phyloP scores from a whole-genome alignment of 176 grass and related monocot species.

The Olyra latifolia region DNA sequence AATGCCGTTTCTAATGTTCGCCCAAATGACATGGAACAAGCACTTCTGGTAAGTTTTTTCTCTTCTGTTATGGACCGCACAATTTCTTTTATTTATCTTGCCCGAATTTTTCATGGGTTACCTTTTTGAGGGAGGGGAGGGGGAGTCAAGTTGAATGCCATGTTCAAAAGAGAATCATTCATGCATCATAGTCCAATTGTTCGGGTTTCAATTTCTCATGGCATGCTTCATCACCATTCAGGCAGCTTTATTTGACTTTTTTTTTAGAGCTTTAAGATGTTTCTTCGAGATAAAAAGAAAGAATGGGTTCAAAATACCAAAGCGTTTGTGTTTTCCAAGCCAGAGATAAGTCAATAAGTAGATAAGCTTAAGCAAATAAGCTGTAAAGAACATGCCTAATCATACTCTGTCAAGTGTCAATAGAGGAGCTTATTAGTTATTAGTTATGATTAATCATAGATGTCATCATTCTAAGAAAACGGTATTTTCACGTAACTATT shows the following conservation, averaged over 20 bases:
- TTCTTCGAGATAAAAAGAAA: too few relatives aligned
- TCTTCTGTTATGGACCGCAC: not conserved
- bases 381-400: not conserved
- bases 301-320: too few relatives aligned
- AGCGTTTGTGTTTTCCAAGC: too few relatives aligned
- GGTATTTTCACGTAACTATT: not conserved
- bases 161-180: not conserved
- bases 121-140: too few relatives aligned
- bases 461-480: not conserved
- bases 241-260: too few relatives aligned
- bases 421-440: not conserved
- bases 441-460: not conserved
- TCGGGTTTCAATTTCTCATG: not conserved
- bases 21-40: conserved; percentile 88
- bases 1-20: conserved; percentile 65
- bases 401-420: not conserved
- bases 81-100: too few relatives aligned
- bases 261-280: too few relatives aligned
- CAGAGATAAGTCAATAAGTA: too few relatives aligned
- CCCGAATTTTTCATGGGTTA: too few relatives aligned
- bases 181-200: too few relatives aligned
- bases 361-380: too few relatives aligned
- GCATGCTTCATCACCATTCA: not conserved
- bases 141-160: not conserved
- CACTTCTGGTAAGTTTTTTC: conserved; percentile 59